phyloP scores from a whole-genome alignment of 164 flowering plant genomes.

The Chimonanthus praecox region DNA sequence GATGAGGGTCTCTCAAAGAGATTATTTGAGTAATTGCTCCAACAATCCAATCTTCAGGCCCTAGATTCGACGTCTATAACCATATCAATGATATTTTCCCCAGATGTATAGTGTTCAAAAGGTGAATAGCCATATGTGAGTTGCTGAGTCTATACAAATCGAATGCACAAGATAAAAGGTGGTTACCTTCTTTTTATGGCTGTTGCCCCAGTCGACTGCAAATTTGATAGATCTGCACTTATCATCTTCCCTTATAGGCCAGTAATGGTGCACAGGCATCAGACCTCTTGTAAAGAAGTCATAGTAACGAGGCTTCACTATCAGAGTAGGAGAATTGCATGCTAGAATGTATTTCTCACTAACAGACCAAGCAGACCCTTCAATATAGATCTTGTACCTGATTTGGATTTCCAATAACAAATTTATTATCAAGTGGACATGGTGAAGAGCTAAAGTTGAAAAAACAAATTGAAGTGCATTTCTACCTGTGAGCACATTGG shows the following conservation, averaged over 20 bases:
- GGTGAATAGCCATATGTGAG: not conserved
- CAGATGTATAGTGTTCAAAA: not conserved
- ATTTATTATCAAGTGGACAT: not conserved
- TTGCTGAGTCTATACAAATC: too few relatives aligned
- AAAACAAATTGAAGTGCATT: not conserved
- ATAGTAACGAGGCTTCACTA: slow-evolving; percentile 40
- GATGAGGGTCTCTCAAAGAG: not conserved
- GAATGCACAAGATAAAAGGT: not conserved
- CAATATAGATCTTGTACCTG: slow-evolving; percentile 60
- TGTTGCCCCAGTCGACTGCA: slow-evolving; percentile 76
- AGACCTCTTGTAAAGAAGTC: slow-evolving; percentile 62
- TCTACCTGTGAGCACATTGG: slow-evolving; percentile 57
- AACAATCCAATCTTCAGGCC: not conserved
- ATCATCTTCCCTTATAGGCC: slow-evolving; percentile 46
- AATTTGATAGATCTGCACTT: slow-evolving; percentile 50
- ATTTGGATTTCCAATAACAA: not conserved
- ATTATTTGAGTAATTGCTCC: not conserved
- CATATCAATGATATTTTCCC: not conserved
- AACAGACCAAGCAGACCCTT: slow-evolving; percentile 73
- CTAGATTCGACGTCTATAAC: not conserved
- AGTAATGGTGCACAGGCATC: slow-evolving; percentile 53
- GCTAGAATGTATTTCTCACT: slow-evolving; percentile 67
- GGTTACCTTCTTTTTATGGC: slow-evolving; percentile 38
- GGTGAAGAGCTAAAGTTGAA: not conserved
- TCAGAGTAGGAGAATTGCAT: slow-evolving; percentile 48